Base-by-base conservation (phyloP, 1,284 basidiomycete species). In the Boletus sp. region DNA sequence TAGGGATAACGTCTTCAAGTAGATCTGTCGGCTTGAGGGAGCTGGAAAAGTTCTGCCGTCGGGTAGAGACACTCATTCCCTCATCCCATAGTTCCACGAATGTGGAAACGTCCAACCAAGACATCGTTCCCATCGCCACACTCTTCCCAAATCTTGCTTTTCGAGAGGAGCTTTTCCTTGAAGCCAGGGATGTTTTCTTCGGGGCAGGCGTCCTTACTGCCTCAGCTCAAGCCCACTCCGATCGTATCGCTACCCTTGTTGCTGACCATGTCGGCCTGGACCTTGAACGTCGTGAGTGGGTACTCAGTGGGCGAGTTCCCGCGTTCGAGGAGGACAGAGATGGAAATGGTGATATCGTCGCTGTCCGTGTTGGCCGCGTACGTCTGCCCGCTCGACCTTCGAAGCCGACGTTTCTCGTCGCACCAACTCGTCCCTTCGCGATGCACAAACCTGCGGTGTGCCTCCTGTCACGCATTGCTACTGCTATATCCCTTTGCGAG, bases 171-270 rank as follows among this genome's bases (percentile, higher is more conserved):
- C 83, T 96, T 20, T 94, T 89, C 58, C 74, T 94, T 36, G 91
- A 96, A 64, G 91, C 91, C 0, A 78, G 87, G 22, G 96, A 99
- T 65, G 81, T 96, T 22, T 98, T 99, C 70, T 88, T 98, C 53
- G 93, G 91, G 19, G 76, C 78, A 22, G 82, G 82, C 38, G 64
- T 73, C 26, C 70, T 76, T 32, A 84, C 79, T 4, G 58, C 75
- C 2, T 67, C 79, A 14, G 77, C 81, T 51, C 78, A 67, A 52
- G 71, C 67, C 25, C 81, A 81, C 51, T 61, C 72, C 27, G 71
- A 76, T 16, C 62, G 69, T 6, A 71, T 88, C 46, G 72, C 78
- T 1, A 48, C 67, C 7, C 65, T 80, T 25, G 72, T 90, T 29
- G 88, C 81, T 5, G 72, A 77, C 20, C 76, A 84, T 38, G 73